Base-by-base conservation (phyloP, 495 filamentous ascomycete species). In the Tetracladium setigerum region DNA sequence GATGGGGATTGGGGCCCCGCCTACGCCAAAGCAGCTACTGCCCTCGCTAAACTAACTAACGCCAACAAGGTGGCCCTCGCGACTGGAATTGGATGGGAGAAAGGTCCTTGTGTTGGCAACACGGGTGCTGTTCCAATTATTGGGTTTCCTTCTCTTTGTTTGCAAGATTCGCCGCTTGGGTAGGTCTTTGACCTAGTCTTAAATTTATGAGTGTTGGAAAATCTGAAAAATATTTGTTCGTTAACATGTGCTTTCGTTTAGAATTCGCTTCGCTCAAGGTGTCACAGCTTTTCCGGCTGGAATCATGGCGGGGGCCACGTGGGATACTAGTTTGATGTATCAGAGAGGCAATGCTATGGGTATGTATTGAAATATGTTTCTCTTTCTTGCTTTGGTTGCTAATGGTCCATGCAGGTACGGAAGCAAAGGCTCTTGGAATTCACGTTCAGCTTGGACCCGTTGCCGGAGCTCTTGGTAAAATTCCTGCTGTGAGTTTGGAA, bases 401-500 rank as follows among this genome's bases (percentile, higher is more conserved):
- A 3, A 27, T 27, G 22, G 7, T 27, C 3, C 22, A 7, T 3
- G 22, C 19, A 52, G 54, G 55, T 9, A 18, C 32, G 17, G 55
- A 54, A 31, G 41, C 55, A 27, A 57, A 57, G 30, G 50, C 42
- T 2, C 37, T 57, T 62, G 89, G 88, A 46, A 75, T 94, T 45
- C 87, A 94, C 53, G 78, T 95, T 16, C 77, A 88, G 52, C 71
- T 97, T 22, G 91, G 91, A 1, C 91, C 91, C 8, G 91, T 92
- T 16, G 86, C 87, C 35, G 91, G 91, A 0, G 89, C 91, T 1
- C 67, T 94, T 14, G 87, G 87, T 17, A 79, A 84, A 39, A 63
- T 72, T 22, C 82, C 89, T 14, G 41, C 31, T 30, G 48, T 44
- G 19, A 27, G 41, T 9, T 18, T 14, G 11, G 3, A 27, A 24